Base-by-base conservation (phyloP, 257 asterid species). In the Scutellaria baicalensis region DNA sequence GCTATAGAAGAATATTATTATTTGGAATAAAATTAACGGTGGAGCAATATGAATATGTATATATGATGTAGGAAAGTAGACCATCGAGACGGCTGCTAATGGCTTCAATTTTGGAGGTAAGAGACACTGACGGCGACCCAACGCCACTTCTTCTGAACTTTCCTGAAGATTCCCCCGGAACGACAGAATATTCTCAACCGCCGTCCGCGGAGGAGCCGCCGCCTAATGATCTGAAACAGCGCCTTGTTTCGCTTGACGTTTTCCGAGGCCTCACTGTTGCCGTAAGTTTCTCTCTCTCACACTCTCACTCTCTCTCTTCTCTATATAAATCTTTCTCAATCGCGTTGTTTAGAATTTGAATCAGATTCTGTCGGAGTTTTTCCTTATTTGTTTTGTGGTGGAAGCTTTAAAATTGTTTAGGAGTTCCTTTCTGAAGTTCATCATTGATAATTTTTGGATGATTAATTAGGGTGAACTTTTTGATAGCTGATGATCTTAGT, bases 211-310 rank as follows among this genome's bases (percentile, higher is more conserved):
- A 79, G 64, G 66, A 52, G 66, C 79, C 73, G 52, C 80, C 77
- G 10, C 76, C 47, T 51, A 67, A 63, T 61, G 79, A 74, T 70
- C 72, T 84, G 31, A 90, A 81, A 60, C 91, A 86, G 31, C 97
- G 97, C 31, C 85, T 90, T 47, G 83, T 79, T 20, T 93, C 97
- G 59, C 93, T 93, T 50, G 98, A 93, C 77, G 96, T 90, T 65
- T 85, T 93, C 86, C 88, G 98, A 52, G 98, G 98, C 74, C 81
- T 93, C 77, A 88, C 96, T 45, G 90, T 93, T 43, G 95, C 95
- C 47, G 98, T 90, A 84, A 20, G 84, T 51, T n/a, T n/a, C n/a
- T n/a, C n/a, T n/a, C n/a, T n/a, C 4, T 27, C 33, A 2, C 33
- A 1, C 31, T 23, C 31, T 23, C n/a, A n/a, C 4, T 27, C 33